phyloP scores from a whole-genome alignment of 129 eudicot genomes.

The Logfia minima region DNA sequence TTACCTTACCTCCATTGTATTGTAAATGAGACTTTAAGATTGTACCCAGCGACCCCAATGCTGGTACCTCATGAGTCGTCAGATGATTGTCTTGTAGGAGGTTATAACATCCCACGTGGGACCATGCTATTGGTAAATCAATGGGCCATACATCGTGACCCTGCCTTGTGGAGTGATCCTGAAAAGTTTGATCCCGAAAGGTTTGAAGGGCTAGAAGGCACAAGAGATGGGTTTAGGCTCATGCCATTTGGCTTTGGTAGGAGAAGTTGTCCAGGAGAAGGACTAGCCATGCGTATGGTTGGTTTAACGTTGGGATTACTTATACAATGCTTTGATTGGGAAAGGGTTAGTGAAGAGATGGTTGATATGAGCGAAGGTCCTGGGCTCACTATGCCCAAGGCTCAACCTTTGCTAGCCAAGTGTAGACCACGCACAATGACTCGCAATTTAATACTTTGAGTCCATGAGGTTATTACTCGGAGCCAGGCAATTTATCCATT shows the following conservation, averaged over 20 bases:
- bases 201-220: conserved; percentile 17
- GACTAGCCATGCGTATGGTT: conserved; percentile 19
- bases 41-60: conserved; percentile 26
- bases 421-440: conserved; percentile 27
- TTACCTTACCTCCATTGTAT: conserved; percentile 23
- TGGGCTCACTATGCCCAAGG: conserved; percentile 37
- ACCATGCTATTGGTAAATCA: conserved; percentile 25
- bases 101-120: conserved; percentile 27
- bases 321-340: conserved; percentile 35
- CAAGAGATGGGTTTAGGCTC: conserved; percentile 14
- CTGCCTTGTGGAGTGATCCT: conserved; percentile 23
- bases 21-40: conserved; percentile 22
- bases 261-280: conserved; percentile 30
- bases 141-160: conserved; percentile 32
- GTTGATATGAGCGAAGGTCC: conserved; percentile 28
- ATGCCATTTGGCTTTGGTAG: conserved; percentile 29
- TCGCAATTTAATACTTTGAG: background rate
- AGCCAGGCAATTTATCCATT: background rate
- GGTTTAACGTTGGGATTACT: conserved; percentile 14
- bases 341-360: conserved; percentile 23
- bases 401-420: conserved; percentile 6
- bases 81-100: conserved; percentile 24
- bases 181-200: conserved; percentile 16
- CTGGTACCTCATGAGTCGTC: conserved; percentile 27
- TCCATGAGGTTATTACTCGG: background rate